These are phyloP conservation scores for Calonectria leucothoes DNA, from an alignment of 2,329 filamentous ascomycete genomes.

Conservation along the genomic window DNA sequence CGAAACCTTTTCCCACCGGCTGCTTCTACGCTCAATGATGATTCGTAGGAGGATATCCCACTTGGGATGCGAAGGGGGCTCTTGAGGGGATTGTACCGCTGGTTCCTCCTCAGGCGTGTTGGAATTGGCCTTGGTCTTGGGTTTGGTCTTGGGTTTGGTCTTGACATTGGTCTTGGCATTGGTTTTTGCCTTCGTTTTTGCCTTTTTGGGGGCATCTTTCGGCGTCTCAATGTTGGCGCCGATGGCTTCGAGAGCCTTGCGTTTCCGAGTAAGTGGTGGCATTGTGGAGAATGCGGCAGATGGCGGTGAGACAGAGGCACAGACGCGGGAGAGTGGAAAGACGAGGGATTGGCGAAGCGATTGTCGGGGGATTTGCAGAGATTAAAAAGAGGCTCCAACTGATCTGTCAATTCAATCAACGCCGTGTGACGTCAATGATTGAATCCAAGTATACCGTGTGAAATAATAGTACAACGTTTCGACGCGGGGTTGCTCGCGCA, in stretches of 20 bases:
- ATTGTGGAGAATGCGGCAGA: neutral
- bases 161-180: neutral
- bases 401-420: neutral
- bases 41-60: neutral
- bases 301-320: neutral
- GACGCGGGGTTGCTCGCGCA: neutral
- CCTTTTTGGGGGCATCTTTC: neutral
- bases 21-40: neutral
- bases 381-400: neutral
- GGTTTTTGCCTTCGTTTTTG: neutral
- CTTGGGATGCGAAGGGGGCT: neutral
- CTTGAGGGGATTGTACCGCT: neutral
- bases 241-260: neutral
- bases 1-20: neutral
- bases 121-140: neutral
- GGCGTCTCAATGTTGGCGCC: neutral
- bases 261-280: neutral
- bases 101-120: neutral
- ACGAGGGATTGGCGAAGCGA: neutral
- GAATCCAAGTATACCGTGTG: neutral
- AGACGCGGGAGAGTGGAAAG: neutral
- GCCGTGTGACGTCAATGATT: neutral
- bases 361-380: neutral
- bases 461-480: neutral
- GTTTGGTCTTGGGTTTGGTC: neutral